phyloP scores from a whole-genome alignment of 2,329 filamentous ascomycete genomes.

The Teratosphaeria zuluensis region DNA sequence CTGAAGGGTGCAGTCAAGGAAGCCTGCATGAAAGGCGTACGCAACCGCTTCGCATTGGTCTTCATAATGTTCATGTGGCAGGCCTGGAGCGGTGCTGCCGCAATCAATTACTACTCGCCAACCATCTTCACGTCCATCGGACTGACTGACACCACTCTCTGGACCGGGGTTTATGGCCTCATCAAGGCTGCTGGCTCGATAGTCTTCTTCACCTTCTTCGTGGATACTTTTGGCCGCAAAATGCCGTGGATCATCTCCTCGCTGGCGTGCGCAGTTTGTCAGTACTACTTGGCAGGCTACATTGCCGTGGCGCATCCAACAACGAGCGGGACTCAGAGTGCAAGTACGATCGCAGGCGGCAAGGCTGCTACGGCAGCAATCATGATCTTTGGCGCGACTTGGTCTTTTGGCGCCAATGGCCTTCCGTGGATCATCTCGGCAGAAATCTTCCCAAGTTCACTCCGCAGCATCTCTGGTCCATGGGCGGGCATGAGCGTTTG shows the following conservation, averaged over 20 bases:
- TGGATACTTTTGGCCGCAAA: constrained; percentile 28
- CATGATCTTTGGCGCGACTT: constrained; percentile 31
- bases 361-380: constrained; percentile 32
- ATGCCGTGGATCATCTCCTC: constrained; percentile 31
- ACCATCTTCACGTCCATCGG: constrained; percentile 29
- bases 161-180: constrained; percentile 29
- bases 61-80: constrained; percentile 34
- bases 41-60: constrained; percentile 31
- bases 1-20: constrained; percentile 25
- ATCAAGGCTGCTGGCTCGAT: constrained; percentile 28
- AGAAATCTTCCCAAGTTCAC: constrained; percentile 33
- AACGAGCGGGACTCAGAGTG: constrained; percentile 19
- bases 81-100: constrained; percentile 24
- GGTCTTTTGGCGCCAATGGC: constrained; percentile 26
- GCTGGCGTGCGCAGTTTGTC: constrained; percentile 26
- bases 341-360: constrained; percentile 27
- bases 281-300: constrained; percentile 30
- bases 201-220: constrained; percentile 30
- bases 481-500: constrained; percentile 27
- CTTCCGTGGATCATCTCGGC: constrained; percentile 36
- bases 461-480: constrained; percentile 30
- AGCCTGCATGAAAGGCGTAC: constrained; percentile 26
- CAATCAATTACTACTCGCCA: constrained; percentile 29
- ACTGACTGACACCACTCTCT: constrained; percentile 26
- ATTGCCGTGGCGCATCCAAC: constrained; percentile 27